These are phyloP conservation scores for Dryadomyces quercivorus DNA, from an alignment of 2,329 filamentous ascomycete species.

Conservation along the genomic window DNA sequence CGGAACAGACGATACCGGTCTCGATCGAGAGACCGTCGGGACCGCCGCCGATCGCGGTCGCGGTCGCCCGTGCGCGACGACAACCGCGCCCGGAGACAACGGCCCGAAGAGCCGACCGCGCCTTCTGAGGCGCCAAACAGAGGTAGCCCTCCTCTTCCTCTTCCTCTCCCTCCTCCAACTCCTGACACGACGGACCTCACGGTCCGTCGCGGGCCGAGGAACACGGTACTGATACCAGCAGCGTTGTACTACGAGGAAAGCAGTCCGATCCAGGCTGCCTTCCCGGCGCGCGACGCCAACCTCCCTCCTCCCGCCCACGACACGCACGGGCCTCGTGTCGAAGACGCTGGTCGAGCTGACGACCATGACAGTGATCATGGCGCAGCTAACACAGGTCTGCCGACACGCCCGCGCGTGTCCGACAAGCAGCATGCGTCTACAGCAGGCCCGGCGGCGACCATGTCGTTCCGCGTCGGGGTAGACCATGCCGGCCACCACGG, in stretches of 20 bases:
- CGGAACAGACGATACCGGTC: constrained; percentile 9
- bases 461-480: constrained; percentile 15
- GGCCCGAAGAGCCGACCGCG: background rate
- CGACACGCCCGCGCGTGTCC: constrained; percentile 4
- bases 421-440: background rate
- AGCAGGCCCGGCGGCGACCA: background rate
- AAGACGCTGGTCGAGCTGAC: background rate
- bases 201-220: background rate
- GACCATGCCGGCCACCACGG: constrained; percentile 17
- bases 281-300: constrained; percentile 8
- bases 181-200: too few relatives aligned
- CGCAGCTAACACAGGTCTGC: background rate
- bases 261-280: constrained; percentile 8
- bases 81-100: background rate
- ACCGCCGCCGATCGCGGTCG: constrained; percentile 2
- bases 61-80: background rate
- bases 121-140: background rate
- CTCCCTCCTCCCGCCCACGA: background rate
- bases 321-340: too few relatives aligned
- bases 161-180: too few relatives aligned
- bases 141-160: too few relatives aligned
- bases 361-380: background rate
- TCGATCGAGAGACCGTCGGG: constrained; percentile 8
- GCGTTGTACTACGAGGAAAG: background rate
- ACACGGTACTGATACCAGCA: too few relatives aligned